phyloP scores from a whole-genome alignment of 2,329 filamentous ascomycete genomes.

The Colletotrichum sp. region DNA sequence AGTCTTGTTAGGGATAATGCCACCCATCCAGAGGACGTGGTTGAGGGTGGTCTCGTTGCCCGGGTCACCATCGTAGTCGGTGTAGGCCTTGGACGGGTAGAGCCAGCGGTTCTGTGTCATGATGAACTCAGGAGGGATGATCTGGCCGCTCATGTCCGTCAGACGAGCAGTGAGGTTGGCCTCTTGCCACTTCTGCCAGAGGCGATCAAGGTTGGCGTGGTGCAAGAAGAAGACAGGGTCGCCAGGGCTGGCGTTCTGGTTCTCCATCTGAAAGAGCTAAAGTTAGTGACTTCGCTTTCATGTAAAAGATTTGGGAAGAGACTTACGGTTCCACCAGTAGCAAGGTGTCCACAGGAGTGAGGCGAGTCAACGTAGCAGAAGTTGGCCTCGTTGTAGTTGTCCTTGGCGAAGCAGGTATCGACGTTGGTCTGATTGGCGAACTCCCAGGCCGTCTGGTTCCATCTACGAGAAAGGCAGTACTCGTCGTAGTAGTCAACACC shows the following conservation, averaged over 20 bases:
- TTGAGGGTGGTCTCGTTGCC: constrained; percentile 26
- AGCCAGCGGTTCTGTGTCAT: constrained; percentile 7
- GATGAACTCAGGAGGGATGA: neutral
- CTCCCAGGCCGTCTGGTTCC: constrained; percentile 1
- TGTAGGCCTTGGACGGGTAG: neutral
- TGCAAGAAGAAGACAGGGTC: constrained; percentile 12
- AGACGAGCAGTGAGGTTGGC: constrained; percentile 12
- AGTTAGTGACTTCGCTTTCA: neutral
- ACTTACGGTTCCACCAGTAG: neutral
- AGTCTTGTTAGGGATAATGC: constrained; percentile 24
- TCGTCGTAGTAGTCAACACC: constrained; percentile 8
- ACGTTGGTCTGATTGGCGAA: neutral
- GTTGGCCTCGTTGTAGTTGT: neutral
- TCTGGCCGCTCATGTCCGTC: neutral
- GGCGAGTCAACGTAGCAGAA: constrained; percentile 5
- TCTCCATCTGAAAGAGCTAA: neutral
- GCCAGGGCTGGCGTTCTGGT: constrained; percentile 9
- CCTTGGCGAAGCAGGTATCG: neutral
- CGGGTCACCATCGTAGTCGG: constrained; percentile 21
- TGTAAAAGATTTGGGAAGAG: accelerated
- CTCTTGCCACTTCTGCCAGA: constrained; percentile 8
- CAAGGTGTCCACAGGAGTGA: constrained; percentile 1
- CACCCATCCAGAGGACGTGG: constrained; percentile 30
- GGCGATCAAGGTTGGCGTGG: neutral
- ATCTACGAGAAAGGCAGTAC: constrained; percentile 1